A percentile compares a stretch with the other conserved stretches of the same genome.
phyloP scores from a whole-genome alignment of 345 rosid genomes.

The Carallia pectinifolia region DNA sequence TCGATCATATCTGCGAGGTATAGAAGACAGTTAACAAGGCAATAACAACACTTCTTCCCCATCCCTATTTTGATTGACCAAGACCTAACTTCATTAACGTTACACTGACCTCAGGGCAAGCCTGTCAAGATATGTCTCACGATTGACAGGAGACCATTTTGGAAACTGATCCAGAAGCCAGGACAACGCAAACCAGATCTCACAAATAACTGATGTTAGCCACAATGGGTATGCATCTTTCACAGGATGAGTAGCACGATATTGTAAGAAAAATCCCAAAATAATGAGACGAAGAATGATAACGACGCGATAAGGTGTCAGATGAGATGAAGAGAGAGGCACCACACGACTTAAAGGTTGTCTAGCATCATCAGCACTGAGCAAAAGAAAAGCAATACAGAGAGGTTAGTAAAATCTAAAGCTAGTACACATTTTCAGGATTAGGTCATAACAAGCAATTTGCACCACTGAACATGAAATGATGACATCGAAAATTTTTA shows the following conservation, averaged over 20 bases:
- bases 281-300: slow-evolving; percentile 93
- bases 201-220: slow-evolving; percentile 95
- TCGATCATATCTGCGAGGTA: slow-evolving; percentile 71
- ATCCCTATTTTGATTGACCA: not conserved
- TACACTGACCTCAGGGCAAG: slow-evolving; percentile 74
- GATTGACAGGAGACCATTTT: slow-evolving; percentile 92
- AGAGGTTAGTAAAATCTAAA: slow-evolving; percentile 2
- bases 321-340: slow-evolving; percentile 75
- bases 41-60: not conserved
- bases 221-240: slow-evolving; percentile 90
- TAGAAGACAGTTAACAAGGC: slow-evolving; percentile 9
- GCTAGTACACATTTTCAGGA: not conserved
- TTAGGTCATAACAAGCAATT: not conserved
- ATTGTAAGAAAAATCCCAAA: slow-evolving; percentile 96
- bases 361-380: slow-evolving; percentile 92
- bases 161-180: slow-evolving; percentile 99
- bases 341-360: slow-evolving; percentile 92
- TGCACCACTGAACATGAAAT: not conserved
- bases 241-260: slow-evolving; percentile 95
- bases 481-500: not conserved
- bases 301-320: slow-evolving; percentile 81
- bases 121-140: slow-evolving; percentile 97
- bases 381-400: slow-evolving; percentile 13
- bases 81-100: not conserved
- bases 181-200: slow-evolving; percentile 99